Evolutionary conservation across 208 protist genomes (phyloP), one percentile per base, ranked within the genome.

Genomic region (Crithidia mellificae): DNA sequence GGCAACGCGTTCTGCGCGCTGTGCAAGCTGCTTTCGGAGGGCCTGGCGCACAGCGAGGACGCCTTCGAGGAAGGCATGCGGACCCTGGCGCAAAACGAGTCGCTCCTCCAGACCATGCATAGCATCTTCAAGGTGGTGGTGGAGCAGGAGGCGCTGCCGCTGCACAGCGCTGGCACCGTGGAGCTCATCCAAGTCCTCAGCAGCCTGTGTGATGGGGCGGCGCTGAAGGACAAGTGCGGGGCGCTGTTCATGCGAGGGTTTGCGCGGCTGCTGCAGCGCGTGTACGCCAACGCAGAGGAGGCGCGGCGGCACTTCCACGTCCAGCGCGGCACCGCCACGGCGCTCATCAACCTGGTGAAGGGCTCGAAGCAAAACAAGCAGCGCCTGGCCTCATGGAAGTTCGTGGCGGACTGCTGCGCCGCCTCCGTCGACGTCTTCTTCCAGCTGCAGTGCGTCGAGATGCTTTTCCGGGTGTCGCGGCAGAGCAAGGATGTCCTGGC

Each of bases 261-360:
- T 19, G 78, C 80, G 9, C 63, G 61, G n/a, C 62, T 91, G 47
- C 68, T 96, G 27, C 68, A 81, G 74, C 77, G 75, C 41, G 72
- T 93, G 22, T 85, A 93, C 72, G 64, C 63, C 20, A 76, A 78
- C 39, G 34, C 74, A 1, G 78, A 80, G 34, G 79, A 90, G 62
- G 80, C 87, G 15, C 57, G 65, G 20, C 69, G 55, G 32, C 71
- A 83, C 67, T 91, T 93, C 66, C 72, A 90, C 36, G 39, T 83
- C 4, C 92, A 94, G 66, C 83, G 92, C 27, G 86, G 72, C 27
- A 76, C 76, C 29, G 83, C 88, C 62, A 92, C 85, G 36, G 87
- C 86, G n/a, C 80, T 96, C 17, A 96, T 96, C 68, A 93, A 96
- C 57, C 74, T 96, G 17, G 87, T 96, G 39, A 94, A 95, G 68